These are phyloP conservation scores for Leccinum disarticulatum DNA, from an alignment of 768 basidiomycete species.

Conservation along the genomic window DNA sequence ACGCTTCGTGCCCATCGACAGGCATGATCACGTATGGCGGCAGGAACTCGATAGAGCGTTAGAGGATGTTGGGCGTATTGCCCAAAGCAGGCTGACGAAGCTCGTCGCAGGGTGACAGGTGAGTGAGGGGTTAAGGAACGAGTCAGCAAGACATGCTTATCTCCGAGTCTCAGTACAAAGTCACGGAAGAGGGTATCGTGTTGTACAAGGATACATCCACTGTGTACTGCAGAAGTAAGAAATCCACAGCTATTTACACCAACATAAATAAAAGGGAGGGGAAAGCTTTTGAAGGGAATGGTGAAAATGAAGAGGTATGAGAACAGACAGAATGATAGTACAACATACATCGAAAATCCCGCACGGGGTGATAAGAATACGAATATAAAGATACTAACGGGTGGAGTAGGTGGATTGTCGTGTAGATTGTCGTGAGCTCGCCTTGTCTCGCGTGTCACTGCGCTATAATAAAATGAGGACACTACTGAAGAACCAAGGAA, in stretches of 20 bases:
- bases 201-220: conserved; percentile 16
- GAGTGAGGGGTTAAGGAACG: background rate
- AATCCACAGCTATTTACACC: conserved; percentile 14
- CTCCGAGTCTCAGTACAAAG: background rate
- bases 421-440: conserved; percentile 18
- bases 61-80: conserved; percentile 71
- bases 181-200: conserved; percentile 6
- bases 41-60: conserved; percentile 73
- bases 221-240: background rate
- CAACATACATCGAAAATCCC: conserved; percentile 27
- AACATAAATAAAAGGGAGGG: conserved; percentile 2
- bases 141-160: background rate
- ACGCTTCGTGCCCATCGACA: conserved; percentile 38
- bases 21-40: conserved; percentile 52
- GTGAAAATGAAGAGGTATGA: conserved; percentile 7
- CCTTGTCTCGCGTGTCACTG: conserved; percentile 29
- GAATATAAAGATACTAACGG: conserved; percentile 24
- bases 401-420: conserved; percentile 10
- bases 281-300: background rate
- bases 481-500: background rate
- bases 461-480: conserved; percentile 25
- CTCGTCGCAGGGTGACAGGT: conserved; percentile 11
- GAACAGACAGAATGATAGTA: conserved; percentile 12
- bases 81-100: conserved; percentile 59
- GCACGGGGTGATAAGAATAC: conserved; percentile 31